These are phyloP conservation scores for Pholiota molesta DNA, from an alignment of 768 basidiomycete genomes.

Conservation along the genomic window DNA sequence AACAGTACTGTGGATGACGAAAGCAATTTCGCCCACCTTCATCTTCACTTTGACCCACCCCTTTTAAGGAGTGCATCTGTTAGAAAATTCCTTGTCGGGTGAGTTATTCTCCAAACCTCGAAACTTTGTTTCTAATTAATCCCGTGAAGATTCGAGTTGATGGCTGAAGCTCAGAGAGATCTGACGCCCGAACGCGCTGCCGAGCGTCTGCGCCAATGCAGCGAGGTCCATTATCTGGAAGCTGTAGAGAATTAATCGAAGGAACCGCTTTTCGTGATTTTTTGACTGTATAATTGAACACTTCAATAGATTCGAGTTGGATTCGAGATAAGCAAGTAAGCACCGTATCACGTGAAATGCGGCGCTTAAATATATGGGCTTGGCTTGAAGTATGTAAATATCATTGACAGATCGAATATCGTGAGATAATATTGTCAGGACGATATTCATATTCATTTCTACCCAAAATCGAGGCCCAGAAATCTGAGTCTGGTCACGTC, in stretches of 20 bases:
- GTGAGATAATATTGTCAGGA: too few relatives aligned
- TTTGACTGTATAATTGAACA: too few relatives aligned
- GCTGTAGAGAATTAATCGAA: constrained; percentile 3
- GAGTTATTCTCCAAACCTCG: constrained; percentile 26
- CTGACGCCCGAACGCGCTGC: constrained; percentile 91
- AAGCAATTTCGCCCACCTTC: constrained; percentile 73
- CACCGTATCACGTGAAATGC: too few relatives aligned
- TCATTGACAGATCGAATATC: too few relatives aligned
- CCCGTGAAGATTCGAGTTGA: constrained; percentile 73
- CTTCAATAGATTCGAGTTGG: too few relatives aligned
- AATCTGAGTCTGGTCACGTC: too few relatives aligned
- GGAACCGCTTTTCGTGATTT: background rate
- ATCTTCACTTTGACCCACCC: constrained; percentile 88
- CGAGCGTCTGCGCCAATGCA: constrained; percentile 51
- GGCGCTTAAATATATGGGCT: too few relatives aligned
- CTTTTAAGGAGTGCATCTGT: constrained; percentile 80
- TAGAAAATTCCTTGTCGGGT: constrained; percentile 91
- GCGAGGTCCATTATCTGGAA: constrained; percentile 63
- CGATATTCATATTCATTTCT: too few relatives aligned
- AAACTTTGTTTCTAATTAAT: constrained; percentile 5
- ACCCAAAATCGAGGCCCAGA: too few relatives aligned
- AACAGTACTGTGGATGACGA: constrained; percentile 38
- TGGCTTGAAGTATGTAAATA: too few relatives aligned
- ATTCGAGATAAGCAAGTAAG: too few relatives aligned
- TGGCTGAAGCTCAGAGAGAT: constrained; percentile 90